Evolutionary conservation across 495 filamentous ascomycete species (phyloP), one percentile per base, ranked within the genome.

Genomic region (Talaromyces stipitatus): DNA sequence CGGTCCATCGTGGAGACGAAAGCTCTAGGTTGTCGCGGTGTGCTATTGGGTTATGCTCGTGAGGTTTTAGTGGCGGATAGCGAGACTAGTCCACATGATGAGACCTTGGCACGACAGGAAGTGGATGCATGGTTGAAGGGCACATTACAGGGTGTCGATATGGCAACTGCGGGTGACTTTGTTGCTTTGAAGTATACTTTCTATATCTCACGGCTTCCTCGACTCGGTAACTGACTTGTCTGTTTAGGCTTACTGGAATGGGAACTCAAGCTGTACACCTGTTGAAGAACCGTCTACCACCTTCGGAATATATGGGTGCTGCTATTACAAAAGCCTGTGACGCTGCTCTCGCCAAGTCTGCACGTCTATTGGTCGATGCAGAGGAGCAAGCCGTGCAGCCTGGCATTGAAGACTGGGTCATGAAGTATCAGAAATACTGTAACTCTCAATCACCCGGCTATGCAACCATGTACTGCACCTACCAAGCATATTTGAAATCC

Each of bases 391-490:
- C 82, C 10, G 77, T 95, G 12, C 91, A 96, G 68, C 76, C 75
- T 8, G 91, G 92, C 7, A 92, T 96, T 60, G 87, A 97, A 69
- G 75, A 80, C 53, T 97, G 92, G 92, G 87, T 86, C 4, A 72
- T 94, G 56, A 73, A 76, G 18, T 89, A 90, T 66, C 88, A 91
- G 78, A 81, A 85, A 60, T 90, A 89, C 75, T 97, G 96, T 75
- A 87, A 82, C 45, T 64, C 54, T 8, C 75, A 76, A 43, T 73
- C 70, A 22, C 82, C 76, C 24, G 78, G 78, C 41, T 74, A 74
- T 22, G 84, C 84, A n/a, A 77, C 87, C 23, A 75, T 91, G 36
- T 91, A 87, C 66, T 80, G 75, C 51, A 91, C 88, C 5, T 90
- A 90, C 68, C 92, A 97, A 68, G 88, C 85, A 18, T 97, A 96